Conservation (phyloP, 2,329 filamentous ascomycete species). For the Pseudogymnoascus sp. region DNA sequence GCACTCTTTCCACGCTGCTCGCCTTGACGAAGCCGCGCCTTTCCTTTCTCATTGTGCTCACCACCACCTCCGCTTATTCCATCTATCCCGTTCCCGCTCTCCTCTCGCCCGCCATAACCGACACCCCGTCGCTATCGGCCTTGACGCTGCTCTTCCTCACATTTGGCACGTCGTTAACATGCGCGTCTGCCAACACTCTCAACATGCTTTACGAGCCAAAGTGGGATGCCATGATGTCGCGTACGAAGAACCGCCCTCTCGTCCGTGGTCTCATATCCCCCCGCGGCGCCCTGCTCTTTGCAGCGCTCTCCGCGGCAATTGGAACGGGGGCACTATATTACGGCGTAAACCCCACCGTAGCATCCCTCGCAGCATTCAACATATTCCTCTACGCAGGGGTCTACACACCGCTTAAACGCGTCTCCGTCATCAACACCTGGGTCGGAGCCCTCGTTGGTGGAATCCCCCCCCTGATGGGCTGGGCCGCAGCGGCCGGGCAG, state of each 20-base stretch:
- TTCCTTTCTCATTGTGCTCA: slow-evolving; percentile 83
- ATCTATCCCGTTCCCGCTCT: slow-evolving; percentile 89
- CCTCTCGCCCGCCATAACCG: slow-evolving; percentile 60
- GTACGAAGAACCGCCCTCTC: slow-evolving; percentile 85
- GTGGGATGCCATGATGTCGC: slow-evolving; percentile 86
- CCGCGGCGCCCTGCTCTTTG: slow-evolving; percentile 70
- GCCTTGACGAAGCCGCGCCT: slow-evolving; percentile 94
- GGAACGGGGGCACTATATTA: slow-evolving; percentile 74
- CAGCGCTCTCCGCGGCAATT: slow-evolving; percentile 60
- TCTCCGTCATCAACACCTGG: slow-evolving; percentile 89
- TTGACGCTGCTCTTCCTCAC: slow-evolving; percentile 91
- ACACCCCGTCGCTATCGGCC: slow-evolving; percentile 74
- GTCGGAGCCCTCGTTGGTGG: slow-evolving; percentile 86
- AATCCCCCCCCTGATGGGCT: slow-evolving; percentile 95
- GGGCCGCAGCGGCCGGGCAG: slow-evolving; percentile 90
- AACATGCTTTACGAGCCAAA: slow-evolving; percentile 96
- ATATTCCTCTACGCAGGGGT: slow-evolving; percentile 84
- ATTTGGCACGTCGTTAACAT: slow-evolving; percentile 78
- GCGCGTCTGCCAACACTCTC: slow-evolving; percentile 85
- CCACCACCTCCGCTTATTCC: slow-evolving; percentile 84
- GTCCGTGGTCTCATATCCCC: slow-evolving; percentile 73
- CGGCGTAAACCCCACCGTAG: slow-evolving; percentile 90
- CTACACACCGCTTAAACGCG: slow-evolving; percentile 87
- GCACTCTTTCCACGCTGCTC: slow-evolving; percentile 72
- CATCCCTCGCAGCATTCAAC: slow-evolving; percentile 76